These are phyloP conservation scores for Gastrolobium villosum DNA, from an alignment of 306 rosid species.

Conservation along the genomic window DNA sequence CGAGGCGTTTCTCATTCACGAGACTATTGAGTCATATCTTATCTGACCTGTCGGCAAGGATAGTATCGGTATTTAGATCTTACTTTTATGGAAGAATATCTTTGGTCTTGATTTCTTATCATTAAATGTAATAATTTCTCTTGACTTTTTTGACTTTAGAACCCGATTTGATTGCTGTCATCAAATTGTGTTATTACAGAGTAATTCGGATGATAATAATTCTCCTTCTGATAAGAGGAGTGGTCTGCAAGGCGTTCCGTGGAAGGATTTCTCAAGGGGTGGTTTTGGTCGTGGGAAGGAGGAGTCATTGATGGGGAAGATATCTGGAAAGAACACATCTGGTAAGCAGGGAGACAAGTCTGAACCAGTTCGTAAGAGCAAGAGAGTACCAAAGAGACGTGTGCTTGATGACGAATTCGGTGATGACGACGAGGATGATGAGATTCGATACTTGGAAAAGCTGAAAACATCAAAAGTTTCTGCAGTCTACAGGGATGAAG, in stretches of 20 bases:
- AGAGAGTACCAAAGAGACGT: conserved; percentile 84
- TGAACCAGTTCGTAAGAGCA: conserved; percentile 86
- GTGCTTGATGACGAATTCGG: conserved; percentile 74
- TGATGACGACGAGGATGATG: conserved; percentile 80
- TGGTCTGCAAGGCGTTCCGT: conserved; percentile 85
- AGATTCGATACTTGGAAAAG: conserved; percentile 93
- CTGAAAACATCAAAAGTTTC: conserved; percentile 77
- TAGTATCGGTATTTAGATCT: conserved; percentile 31
- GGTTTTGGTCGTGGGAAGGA: conserved; percentile 79
- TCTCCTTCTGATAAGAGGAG: conserved; percentile 71
- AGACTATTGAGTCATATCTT: conserved; percentile 29
- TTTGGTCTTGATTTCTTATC: conserved; percentile 45
- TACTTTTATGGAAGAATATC: conserved; percentile 50
- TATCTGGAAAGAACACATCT: conserved; percentile 61
- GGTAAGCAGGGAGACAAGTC: conserved; percentile 67
- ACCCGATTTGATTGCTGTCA: conserved; percentile 42
- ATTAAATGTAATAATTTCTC: conserved; percentile 39
- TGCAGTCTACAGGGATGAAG: conserved; percentile 74
- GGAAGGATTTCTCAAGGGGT: conserved; percentile 86
- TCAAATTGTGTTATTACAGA: conserved; percentile 57
- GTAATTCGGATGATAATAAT: conserved; percentile 66
- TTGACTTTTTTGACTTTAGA: conserved; percentile 33
- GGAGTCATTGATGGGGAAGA: conserved; percentile 67
- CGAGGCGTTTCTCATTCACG: conserved; percentile 20
- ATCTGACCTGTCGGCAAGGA: conserved; percentile 13